Conservation (phyloP, 1,139 yeast genomes). For the Sugiyamaella grinbergsii region DNA sequence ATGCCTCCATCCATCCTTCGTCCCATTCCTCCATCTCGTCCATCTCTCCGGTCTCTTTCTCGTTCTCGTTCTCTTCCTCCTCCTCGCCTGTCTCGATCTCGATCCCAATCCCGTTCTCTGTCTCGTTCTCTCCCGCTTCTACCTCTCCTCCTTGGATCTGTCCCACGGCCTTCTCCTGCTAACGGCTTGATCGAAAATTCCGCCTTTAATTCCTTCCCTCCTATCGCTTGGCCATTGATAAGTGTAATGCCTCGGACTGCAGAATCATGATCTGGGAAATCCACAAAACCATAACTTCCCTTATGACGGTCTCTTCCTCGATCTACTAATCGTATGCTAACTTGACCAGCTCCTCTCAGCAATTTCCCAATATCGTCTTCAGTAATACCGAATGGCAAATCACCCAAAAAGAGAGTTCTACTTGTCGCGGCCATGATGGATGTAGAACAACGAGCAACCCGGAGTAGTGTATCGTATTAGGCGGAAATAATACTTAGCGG, state of each 20-base stretch:
- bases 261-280: conserved; percentile 70
- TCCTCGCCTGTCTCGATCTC: conserved; percentile 83
- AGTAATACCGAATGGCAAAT: conserved; percentile 74
- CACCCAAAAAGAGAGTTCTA: conserved; percentile 46
- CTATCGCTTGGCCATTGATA: conserved; percentile 74
- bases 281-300: conserved; percentile 83
- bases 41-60: conserved; percentile 64
- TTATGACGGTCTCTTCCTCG: conserved; percentile 87
- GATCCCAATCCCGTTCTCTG: conserved; percentile 48
- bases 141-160: conserved; percentile 37
- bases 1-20: background rate
- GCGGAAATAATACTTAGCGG: too few relatives aligned
- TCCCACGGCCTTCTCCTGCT: conserved; percentile 15
- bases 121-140: conserved; percentile 7
- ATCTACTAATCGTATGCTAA: conserved; percentile 68
- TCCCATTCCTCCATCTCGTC: conserved; percentile 31
- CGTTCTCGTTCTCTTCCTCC: conserved; percentile 59
- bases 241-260: conserved; percentile 94
- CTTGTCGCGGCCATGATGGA: conserved; percentile 7
- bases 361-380: conserved; percentile 81
- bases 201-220: conserved; percentile 71
- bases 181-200: conserved; percentile 50
- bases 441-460: too few relatives aligned
- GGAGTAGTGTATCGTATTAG: too few relatives aligned
- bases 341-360: conserved; percentile 51